Evolutionary conservation across 805 yeast genomes (phyloP).

Genomic region (Maudiozyma serrabonitensis): DNA sequence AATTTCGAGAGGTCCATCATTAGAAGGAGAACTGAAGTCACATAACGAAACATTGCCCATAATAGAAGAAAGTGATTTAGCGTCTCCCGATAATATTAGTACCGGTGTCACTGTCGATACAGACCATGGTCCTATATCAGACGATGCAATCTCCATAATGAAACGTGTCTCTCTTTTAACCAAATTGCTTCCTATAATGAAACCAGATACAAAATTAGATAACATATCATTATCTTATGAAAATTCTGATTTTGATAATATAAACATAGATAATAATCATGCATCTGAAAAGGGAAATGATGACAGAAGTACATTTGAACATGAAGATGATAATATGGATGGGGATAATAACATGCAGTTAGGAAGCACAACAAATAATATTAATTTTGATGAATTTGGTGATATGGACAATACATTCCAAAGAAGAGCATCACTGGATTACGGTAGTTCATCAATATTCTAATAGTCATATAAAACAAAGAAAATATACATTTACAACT

Average conservation of each 20-base stretch:
- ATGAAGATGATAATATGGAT: constrained; percentile 1
- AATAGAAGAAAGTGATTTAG: background rate
- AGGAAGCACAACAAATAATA: constrained; percentile 6
- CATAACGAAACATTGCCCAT: constrained; percentile 9
- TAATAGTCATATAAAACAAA: background rate
- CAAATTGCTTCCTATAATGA: constrained; percentile 31
- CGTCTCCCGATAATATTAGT: background rate
- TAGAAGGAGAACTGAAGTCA: background rate
- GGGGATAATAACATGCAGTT: constrained; percentile 5
- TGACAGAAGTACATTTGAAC: constrained; percentile 3
- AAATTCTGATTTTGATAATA: constrained; percentile 11
- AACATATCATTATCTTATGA: constrained; percentile 25
- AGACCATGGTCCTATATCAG: background rate
- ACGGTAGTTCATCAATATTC: constrained; percentile 6
- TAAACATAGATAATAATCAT: constrained; percentile 4
- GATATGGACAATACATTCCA: constrained; percentile 28
- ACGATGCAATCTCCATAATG: background rate
- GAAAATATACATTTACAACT: background rate
- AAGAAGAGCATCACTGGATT: constrained; percentile 27
- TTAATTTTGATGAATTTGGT: constrained; percentile 22
- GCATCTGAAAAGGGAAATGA: background rate
- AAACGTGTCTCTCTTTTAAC: constrained; percentile 26
- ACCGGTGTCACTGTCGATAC: background rate
- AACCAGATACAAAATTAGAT: constrained; percentile 25
- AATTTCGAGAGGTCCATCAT: background rate